Conservation (phyloP, 345 rosid species). For the Garcia nutans region DNA sequence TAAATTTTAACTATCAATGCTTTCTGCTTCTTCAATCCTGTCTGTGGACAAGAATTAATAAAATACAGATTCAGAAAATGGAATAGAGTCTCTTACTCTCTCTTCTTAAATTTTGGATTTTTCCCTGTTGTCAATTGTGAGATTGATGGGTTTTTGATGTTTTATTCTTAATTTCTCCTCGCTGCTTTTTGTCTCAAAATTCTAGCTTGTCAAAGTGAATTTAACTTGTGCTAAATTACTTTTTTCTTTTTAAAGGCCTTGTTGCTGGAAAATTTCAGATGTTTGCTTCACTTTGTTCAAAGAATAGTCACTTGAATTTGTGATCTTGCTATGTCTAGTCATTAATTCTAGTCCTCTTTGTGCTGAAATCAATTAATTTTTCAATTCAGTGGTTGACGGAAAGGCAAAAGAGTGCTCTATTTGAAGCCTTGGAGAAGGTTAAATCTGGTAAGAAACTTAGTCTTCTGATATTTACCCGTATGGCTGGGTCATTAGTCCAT, state of each 20-base stretch:
- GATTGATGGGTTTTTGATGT: background rate
- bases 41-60: background rate
- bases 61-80: background rate
- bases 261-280: background rate
- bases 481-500: background rate
- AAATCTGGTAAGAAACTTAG: conserved; percentile 57
- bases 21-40: background rate
- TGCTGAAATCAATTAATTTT: background rate
- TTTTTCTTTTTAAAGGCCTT: background rate
- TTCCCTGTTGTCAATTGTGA: background rate
- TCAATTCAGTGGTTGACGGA: conserved; percentile 67
- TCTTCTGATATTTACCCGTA: background rate
- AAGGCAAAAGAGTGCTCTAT: conserved; percentile 74
- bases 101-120: background rate
- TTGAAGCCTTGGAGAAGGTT: conserved; percentile 84
- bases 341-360: background rate
- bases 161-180: background rate
- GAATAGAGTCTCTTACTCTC: background rate
- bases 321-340: background rate
- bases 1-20: background rate
- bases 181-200: background rate
- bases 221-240: background rate
- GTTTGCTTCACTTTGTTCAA: background rate
- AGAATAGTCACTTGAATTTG: background rate
- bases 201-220: background rate